A percentile compares a stretch with the other conserved stretches of the same genome.
Conservation (phyloP, 2,329 filamentous ascomycete species). For the Coniochaeta prunicola region DNA sequence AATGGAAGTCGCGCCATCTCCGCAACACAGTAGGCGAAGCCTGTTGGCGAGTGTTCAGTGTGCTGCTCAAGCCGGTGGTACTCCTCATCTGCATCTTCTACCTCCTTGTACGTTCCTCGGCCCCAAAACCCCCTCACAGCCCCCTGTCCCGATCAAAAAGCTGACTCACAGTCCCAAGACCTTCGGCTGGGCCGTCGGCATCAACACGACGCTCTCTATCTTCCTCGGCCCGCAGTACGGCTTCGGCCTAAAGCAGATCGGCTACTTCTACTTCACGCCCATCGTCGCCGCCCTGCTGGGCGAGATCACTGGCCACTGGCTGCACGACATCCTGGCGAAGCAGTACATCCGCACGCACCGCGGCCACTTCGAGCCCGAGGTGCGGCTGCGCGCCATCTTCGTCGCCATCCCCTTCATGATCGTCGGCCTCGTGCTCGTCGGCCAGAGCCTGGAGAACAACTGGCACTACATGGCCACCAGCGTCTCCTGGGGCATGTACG, state of each 20-base stretch:
- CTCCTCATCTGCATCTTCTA: slow-evolving; percentile 28
- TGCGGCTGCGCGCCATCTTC: slow-evolving; percentile 40
- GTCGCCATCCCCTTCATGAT: slow-evolving; percentile 41
- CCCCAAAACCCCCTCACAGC: slow-evolving; percentile 2
- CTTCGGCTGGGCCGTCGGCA: slow-evolving; percentile 45
- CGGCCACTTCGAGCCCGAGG: slow-evolving; percentile 50
- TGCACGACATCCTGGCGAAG: slow-evolving; percentile 42
- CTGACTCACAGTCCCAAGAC: slow-evolving; percentile 16
- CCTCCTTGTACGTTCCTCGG: slow-evolving; percentile 16
- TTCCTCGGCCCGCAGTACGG: slow-evolving; percentile 42
- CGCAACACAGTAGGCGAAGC: slow-evolving; percentile 33
- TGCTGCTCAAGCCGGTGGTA: slow-evolving; percentile 31
- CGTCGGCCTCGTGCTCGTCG: slow-evolving; percentile 41
- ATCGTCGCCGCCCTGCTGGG: slow-evolving; percentile 47
- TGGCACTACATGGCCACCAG: slow-evolving; percentile 46
- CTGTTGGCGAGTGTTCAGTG: slow-evolving; percentile 27
- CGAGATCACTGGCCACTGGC: slow-evolving; percentile 46
- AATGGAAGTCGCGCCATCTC: slow-evolving; percentile 25
- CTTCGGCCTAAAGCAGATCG: slow-evolving; percentile 42
- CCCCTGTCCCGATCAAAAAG: neutral
- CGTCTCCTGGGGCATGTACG: slow-evolving; percentile 45
- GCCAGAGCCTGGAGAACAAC: slow-evolving; percentile 38
- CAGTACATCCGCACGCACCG: slow-evolving; percentile 36
- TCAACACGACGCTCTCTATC: slow-evolving; percentile 49
- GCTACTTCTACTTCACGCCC: slow-evolving; percentile 51